phyloP scores from a whole-genome alignment of 768 basidiomycete genomes.

The Lanmaoa rubissima region DNA sequence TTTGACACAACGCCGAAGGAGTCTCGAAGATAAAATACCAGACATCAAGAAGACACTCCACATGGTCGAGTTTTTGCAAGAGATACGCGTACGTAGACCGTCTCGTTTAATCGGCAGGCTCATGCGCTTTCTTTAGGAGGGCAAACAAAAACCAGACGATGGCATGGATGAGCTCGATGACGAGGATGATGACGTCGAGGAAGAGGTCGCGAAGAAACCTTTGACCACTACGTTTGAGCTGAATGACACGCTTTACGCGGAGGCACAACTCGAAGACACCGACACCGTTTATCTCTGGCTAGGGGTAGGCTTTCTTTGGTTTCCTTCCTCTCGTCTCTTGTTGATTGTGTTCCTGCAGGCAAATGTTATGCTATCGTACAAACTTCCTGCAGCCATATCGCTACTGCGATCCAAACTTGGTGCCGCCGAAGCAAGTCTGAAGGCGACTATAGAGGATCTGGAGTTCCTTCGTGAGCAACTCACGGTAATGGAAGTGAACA shows the following conservation, averaged over 20 bases:
- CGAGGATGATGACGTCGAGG: slow-evolving; percentile 46
- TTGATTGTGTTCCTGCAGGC: slow-evolving; percentile 53
- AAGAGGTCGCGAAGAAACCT: slow-evolving; percentile 42
- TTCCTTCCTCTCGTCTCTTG: not conserved
- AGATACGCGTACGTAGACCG: slow-evolving; percentile 54
- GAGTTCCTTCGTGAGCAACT: slow-evolving; percentile 93
- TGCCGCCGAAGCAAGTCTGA: slow-evolving; percentile 62
- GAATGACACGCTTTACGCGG: slow-evolving; percentile 92
- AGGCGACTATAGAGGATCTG: slow-evolving; percentile 78
- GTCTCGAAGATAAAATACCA: slow-evolving; percentile 92
- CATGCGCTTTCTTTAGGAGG: slow-evolving; percentile 45
- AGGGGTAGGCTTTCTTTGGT: slow-evolving; percentile 58
- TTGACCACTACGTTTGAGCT: slow-evolving; percentile 89
- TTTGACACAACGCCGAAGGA: slow-evolving; percentile 70
- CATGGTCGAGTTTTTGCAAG: slow-evolving; percentile 83
- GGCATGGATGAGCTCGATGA: slow-evolving; percentile 50
- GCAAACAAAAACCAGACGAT: slow-evolving; percentile 43
- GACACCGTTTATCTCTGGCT: slow-evolving; percentile 95
- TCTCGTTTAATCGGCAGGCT: not conserved
- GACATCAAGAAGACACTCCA: slow-evolving; percentile 90
- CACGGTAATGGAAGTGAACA: slow-evolving; percentile 96
- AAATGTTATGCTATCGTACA: slow-evolving; percentile 97
- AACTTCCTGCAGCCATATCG: slow-evolving; percentile 69
- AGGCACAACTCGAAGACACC: slow-evolving; percentile 82
- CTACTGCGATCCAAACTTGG: slow-evolving; percentile 75